Percentiles rank a stretch among this genome's conserved stretches.
phyloP scores from a whole-genome alignment of 306 rosid species.

The Lablab purpureus region DNA sequence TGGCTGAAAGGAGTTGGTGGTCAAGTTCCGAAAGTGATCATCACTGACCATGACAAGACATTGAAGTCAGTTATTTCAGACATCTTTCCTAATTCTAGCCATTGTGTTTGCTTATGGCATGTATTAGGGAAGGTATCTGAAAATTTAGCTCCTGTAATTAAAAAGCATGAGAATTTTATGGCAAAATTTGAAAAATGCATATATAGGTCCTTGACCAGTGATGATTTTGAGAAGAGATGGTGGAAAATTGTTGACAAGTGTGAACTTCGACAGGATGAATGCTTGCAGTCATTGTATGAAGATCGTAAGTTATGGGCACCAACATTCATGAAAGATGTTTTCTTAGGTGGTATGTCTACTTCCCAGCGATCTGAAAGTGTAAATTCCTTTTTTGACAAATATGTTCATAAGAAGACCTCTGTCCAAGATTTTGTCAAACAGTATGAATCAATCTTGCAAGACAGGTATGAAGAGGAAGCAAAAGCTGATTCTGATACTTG shows the following conservation, averaged over 20 bases:
- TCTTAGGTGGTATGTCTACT: slow-evolving; percentile 91
- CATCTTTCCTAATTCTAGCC: slow-evolving; percentile 72
- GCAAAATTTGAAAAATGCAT: slow-evolving; percentile 87
- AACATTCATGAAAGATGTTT: slow-evolving; percentile 73
- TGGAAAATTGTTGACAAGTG: slow-evolving; percentile 72
- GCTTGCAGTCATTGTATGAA: slow-evolving; percentile 76
- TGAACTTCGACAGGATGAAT: slow-evolving; percentile 85
- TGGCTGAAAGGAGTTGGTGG: slow-evolving; percentile 97
- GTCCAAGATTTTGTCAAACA: slow-evolving; percentile 86
- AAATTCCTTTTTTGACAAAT: slow-evolving; percentile 90
- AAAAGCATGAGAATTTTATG: slow-evolving; percentile 79
- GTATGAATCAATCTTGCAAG: slow-evolving; percentile 87
- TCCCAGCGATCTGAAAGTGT: slow-evolving; percentile 92
- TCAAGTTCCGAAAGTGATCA: slow-evolving; percentile 83
- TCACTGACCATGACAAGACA: slow-evolving; percentile 84
- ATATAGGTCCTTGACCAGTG: slow-evolving; percentile 76
- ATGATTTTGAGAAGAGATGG: slow-evolving; percentile 96
- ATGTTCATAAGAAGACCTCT: slow-evolving; percentile 90
- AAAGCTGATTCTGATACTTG: slow-evolving; percentile 95
- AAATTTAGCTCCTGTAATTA: slow-evolving; percentile 76
- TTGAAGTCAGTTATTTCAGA: slow-evolving; percentile 76
- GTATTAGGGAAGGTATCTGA: slow-evolving; percentile 87
- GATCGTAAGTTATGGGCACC: slow-evolving; percentile 91
- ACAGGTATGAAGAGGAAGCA: slow-evolving; percentile 98
- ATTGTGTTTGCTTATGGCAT: slow-evolving; percentile 86